These are phyloP conservation scores for Aspergillus sp. DNA, from an alignment of 2,329 filamentous ascomycete species.

Conservation along the genomic window DNA sequence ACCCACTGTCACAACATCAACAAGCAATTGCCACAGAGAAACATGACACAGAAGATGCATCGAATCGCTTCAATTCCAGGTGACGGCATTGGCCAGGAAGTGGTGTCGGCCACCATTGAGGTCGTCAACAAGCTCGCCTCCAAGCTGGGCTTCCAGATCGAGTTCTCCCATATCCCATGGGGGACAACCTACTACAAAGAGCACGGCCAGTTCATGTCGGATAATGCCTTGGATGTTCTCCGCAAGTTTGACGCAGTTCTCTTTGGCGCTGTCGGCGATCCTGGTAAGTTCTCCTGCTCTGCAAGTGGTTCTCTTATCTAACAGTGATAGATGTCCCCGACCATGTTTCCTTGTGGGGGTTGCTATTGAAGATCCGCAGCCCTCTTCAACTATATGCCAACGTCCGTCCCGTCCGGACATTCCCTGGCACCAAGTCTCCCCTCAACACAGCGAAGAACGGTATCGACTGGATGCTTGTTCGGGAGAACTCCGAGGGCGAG, in stretches of 20 bases:
- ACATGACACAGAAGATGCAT: neutral
- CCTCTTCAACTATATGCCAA: conserved; percentile 60
- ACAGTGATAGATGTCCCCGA: conserved; percentile 51
- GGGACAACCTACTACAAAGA: conserved; percentile 46
- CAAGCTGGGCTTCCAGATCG: conserved; percentile 48
- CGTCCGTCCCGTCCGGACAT: conserved; percentile 51
- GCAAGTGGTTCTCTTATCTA: neutral
- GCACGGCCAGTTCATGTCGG: conserved; percentile 54
- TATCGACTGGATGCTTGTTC: conserved; percentile 57
- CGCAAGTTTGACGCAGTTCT: conserved; percentile 56
- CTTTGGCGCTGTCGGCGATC: conserved; percentile 61
- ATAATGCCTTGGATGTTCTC: conserved; percentile 51
- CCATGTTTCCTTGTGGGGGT: conserved; percentile 58
- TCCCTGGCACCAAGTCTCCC: conserved; percentile 53
- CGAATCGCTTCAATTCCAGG: conserved; percentile 59
- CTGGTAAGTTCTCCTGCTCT: conserved; percentile 37
- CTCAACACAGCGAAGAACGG: conserved; percentile 50
- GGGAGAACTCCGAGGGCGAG: conserved; percentile 58
- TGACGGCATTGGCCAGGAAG: conserved; percentile 64
- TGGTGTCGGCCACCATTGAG: conserved; percentile 57
- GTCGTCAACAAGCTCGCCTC: conserved; percentile 49
- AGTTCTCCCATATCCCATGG: conserved; percentile 50
- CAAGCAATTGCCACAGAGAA: no score
- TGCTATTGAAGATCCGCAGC: conserved; percentile 57
- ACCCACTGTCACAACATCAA: no score